Evolutionary conservation across 192 early-diverging fungal species (phyloP).

Genomic region (Coemansia sp.): DNA sequence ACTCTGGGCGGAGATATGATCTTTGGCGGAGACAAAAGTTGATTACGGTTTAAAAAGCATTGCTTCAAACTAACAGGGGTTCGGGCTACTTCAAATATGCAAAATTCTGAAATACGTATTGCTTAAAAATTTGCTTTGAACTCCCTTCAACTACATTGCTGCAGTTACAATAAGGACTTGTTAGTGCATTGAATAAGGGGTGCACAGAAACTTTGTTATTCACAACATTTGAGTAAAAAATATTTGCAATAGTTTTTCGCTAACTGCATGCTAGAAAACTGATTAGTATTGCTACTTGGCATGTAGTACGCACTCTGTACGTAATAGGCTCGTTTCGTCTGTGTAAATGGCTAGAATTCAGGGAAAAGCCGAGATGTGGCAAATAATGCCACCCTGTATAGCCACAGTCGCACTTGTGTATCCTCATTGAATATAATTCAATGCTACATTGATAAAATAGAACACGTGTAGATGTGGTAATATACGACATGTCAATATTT

Average conservation of each 20-base stretch:
- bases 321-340: not conserved
- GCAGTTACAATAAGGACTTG: not conserved
- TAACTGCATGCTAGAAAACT: not conserved
- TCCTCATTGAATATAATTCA: not conserved
- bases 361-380: not conserved
- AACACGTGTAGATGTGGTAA: no score
- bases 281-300: not conserved
- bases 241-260: not conserved
- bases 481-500: no score
- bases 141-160: not conserved
- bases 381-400: not conserved
- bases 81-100: not conserved
- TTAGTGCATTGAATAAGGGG: conserved; percentile 1
- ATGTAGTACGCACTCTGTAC: not conserved
- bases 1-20: no score
- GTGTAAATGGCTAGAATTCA: not conserved
- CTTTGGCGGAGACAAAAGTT: not conserved
- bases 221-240: not conserved
- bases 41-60: not conserved
- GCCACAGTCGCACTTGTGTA: not conserved
- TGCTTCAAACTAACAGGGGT: not conserved
- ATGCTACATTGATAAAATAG: not conserved
- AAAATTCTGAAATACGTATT: not conserved
- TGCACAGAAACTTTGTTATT: not conserved
- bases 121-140: not conserved